A percentile compares a stretch with the other conserved stretches of the same genome.
phyloP scores from a whole-genome alignment of 768 basidiomycete species.

The Mycena amicta region DNA sequence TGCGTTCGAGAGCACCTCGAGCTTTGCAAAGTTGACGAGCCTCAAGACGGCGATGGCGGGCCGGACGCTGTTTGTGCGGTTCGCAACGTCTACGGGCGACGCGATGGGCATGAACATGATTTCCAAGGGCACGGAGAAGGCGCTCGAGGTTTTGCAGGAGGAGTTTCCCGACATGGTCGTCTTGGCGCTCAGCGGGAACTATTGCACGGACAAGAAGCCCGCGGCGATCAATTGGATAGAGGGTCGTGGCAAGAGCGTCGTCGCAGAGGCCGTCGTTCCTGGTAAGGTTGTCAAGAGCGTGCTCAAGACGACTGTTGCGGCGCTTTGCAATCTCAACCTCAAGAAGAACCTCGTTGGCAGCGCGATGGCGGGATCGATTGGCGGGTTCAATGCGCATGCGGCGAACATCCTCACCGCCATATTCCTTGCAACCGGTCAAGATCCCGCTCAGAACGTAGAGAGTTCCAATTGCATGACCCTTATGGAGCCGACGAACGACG shows the following conservation, averaged over 20 bases:
- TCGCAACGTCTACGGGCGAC: conserved; percentile 93
- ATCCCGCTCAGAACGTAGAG: conserved; percentile 99
- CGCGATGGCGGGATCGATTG: conserved; percentile 97
- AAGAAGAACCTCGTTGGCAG: conserved; percentile 99
- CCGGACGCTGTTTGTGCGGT: conserved; percentile 89
- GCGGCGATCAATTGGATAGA: conserved; percentile 99
- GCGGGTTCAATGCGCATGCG: conserved; percentile 98
- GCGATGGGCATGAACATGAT: conserved; percentile 99
- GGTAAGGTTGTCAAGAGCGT: conserved; percentile 87
- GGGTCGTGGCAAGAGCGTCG: conserved; percentile 96
- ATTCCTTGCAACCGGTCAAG: conserved; percentile 96
- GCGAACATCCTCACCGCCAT: conserved; percentile 96
- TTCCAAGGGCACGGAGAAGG: conserved; percentile 95
- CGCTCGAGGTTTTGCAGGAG: conserved; percentile 74
- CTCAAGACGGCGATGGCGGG: conserved; percentile 93
- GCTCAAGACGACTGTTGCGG: conserved; percentile 92
- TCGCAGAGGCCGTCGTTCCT: conserved; percentile 92
- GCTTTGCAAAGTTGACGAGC: conserved; percentile 85
- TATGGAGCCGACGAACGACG: conserved; percentile 94
- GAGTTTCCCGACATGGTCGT: conserved; percentile 91
- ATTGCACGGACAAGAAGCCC: conserved; percentile 99
- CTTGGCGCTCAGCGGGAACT: conserved; percentile 92
- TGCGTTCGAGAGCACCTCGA: conserved; percentile 92
- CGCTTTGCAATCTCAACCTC: conserved; percentile 85
- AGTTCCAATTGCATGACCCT: conserved; percentile 98